Evolutionary conservation across 2,329 filamentous ascomycete genomes (phyloP).

Genomic region (Alternaria triticimaculans): DNA sequence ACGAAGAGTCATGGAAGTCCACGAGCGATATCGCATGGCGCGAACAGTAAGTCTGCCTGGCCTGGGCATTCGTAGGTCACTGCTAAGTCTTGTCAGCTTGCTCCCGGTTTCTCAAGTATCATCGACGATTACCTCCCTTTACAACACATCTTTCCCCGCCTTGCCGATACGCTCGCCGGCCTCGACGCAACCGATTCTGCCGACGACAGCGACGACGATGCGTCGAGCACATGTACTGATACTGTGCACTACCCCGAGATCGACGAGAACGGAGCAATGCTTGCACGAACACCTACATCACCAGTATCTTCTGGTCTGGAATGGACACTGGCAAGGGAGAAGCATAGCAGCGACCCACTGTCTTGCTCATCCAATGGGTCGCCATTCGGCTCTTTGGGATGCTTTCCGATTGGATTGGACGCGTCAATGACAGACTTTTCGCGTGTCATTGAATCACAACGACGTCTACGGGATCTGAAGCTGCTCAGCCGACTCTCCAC

Average conservation of each 20-base stretch:
- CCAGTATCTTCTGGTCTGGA: constrained; percentile 29
- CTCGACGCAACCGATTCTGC: constrained; percentile 33
- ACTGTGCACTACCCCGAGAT: constrained; percentile 44
- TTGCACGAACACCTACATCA: constrained; percentile 25
- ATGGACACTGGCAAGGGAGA: constrained; percentile 37
- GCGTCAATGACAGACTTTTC: constrained; percentile 41
- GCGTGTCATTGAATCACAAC: constrained; percentile 42
- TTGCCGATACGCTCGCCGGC: constrained; percentile 32
- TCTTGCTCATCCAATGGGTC: constrained; percentile 42
- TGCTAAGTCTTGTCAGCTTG: constrained; percentile 27
- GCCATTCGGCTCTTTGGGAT: constrained; percentile 38
- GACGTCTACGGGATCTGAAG: constrained; percentile 37
- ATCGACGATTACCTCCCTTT: constrained; percentile 41
- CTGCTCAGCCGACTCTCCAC: constrained; percentile 36
- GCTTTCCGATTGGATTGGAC: constrained; percentile 46
- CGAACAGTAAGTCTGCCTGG: constrained; percentile 29
- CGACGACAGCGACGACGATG: constrained; percentile 31
- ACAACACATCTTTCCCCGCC: constrained; percentile 36
- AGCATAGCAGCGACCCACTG: constrained; percentile 35
- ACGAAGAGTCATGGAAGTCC: constrained; percentile 44
- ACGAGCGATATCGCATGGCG: constrained; percentile 43
- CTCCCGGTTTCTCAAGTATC: constrained; percentile 37
- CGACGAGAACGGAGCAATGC: constrained; percentile 36
- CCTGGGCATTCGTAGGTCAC: background rate
- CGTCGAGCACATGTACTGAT: constrained; percentile 39